Conservation (phyloP, 2,329 filamentous ascomycete genomes). For the Trichophaea hybrida region DNA sequence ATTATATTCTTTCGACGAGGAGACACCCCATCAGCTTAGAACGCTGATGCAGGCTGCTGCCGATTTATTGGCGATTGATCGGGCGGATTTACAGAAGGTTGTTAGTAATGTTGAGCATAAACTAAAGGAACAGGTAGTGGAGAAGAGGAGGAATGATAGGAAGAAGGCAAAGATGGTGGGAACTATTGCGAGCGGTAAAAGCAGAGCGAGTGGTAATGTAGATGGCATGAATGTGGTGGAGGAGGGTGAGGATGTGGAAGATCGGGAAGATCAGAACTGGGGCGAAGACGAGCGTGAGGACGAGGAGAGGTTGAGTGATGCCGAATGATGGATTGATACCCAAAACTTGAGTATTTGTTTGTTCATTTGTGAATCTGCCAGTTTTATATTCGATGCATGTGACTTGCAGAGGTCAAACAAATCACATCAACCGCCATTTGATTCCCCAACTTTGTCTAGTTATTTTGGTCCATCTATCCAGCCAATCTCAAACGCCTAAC, state of each 20-base stretch:
- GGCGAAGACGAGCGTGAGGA: not conserved
- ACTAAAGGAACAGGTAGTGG: conserved; percentile 11
- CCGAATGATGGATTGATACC: too few species aligned
- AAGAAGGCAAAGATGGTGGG: conserved; percentile 1
- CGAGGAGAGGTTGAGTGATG: not conserved
- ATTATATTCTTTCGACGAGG: conserved; percentile 8
- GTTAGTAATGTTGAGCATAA: conserved; percentile 12
- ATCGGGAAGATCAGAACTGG: not conserved
- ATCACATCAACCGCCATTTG: too few species aligned
- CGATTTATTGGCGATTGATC: conserved; percentile 17
- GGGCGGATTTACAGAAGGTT: conserved; percentile 16
- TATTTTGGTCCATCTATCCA: too few species aligned
- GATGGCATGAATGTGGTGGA: not conserved
- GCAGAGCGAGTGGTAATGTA: too few species aligned
- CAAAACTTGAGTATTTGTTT: too few species aligned
- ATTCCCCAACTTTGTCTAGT: too few species aligned
- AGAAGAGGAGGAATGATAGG: conserved; percentile 9
- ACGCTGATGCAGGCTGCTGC: conserved; percentile 20
- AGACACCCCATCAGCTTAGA: conserved; percentile 12
- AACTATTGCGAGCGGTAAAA: too few species aligned
- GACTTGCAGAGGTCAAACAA: too few species aligned
- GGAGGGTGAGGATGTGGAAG: not conserved
- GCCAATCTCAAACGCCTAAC: too few species aligned
- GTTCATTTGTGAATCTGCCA: too few species aligned
- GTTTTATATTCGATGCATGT: too few species aligned